phyloP scores from a whole-genome alignment of 331 rosid genomes.

The Saraca asoca region DNA sequence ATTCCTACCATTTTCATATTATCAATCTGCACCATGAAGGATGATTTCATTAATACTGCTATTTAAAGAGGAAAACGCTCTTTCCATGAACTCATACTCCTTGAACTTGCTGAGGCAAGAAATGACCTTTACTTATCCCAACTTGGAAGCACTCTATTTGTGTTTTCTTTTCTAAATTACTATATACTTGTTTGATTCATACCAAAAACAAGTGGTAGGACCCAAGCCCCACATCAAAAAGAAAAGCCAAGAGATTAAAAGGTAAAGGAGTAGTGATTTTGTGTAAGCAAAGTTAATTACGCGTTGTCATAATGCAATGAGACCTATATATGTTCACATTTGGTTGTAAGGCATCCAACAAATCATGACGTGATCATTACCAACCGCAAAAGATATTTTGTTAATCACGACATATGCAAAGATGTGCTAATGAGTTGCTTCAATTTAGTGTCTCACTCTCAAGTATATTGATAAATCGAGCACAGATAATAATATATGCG shows the following conservation, averaged over 20 bases:
- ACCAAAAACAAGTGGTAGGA: conserved; percentile 11
- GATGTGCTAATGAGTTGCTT: not conserved
- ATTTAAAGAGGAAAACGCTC: conserved; percentile 11
- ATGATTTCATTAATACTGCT: not conserved
- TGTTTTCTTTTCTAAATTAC: conserved; percentile 7
- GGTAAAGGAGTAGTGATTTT: conserved; percentile 18
- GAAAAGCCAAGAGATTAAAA: conserved; percentile 17
- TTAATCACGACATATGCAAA: not conserved
- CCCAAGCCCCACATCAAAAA: conserved; percentile 4
- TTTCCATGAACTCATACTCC: conserved; percentile 19
- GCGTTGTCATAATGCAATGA: conserved; percentile 12
- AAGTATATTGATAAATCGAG: not conserved
- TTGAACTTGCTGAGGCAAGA: conserved; percentile 27
- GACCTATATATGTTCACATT: not conserved
- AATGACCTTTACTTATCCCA: conserved; percentile 10
- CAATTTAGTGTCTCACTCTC: not conserved
- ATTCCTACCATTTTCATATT: not conserved
- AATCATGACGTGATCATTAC: conserved; percentile 36
- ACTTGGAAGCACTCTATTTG: conserved; percentile 1
- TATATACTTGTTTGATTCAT: conserved; percentile 1
- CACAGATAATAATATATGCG: not conserved
- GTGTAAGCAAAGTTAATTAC: conserved; percentile 19
- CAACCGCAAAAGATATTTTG: not conserved
- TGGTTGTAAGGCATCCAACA: not conserved
- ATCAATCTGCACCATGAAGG: too few relatives aligned